A percentile compares a stretch with the other conserved stretches of the same genome.
These are phyloP conservation scores for Fusarium annulatum DNA, from an alignment of 2,329 filamentous ascomycete species.

Conservation along the genomic window DNA sequence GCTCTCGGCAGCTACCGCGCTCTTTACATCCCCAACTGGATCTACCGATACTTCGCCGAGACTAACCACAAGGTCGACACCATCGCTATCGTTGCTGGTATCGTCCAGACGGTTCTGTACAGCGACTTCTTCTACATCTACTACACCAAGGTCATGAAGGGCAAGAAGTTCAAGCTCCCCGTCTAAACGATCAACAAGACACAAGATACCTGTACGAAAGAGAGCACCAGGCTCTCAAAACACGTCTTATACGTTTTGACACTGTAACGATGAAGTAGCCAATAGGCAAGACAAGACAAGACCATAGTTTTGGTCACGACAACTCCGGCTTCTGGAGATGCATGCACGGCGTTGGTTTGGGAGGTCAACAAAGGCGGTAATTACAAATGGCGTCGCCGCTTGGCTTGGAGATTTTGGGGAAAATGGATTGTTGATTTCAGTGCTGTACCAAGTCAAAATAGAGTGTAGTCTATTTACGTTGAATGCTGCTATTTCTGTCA, in stretches of 20 bases:
- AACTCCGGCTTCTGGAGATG: constrained; percentile 42
- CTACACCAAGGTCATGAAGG: constrained; percentile 94
- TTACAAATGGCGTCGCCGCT: constrained; percentile 45
- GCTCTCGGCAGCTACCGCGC: constrained; percentile 91
- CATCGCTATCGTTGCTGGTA: constrained; percentile 87
- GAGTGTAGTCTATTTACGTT: constrained; percentile 33
- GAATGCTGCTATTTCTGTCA: constrained; percentile 10
- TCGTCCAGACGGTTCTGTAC: constrained; percentile 94
- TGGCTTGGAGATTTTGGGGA: constrained; percentile 39
- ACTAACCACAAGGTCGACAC: constrained; percentile 78
- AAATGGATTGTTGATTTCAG: constrained; percentile 31
- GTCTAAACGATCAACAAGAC: constrained; percentile 63
- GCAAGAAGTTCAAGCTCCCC: constrained; percentile 87
- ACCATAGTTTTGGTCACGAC: constrained; percentile 31
- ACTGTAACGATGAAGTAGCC: constrained; percentile 34
- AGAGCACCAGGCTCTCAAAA: constrained; percentile 20
- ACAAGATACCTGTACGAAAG: constrained; percentile 20
- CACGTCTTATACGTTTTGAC: constrained; percentile 7
- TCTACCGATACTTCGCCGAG: constrained; percentile 88
- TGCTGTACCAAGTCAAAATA: constrained; percentile 40
- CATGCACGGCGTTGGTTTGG: constrained; percentile 49
- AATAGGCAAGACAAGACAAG: constrained; percentile 30
- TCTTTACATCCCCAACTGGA: constrained; percentile 98
- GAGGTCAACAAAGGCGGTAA: constrained; percentile 43
- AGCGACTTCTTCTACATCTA: constrained; percentile 99